Conservation (phyloP, 441 rosid species). For the Melastoma candidum region DNA sequence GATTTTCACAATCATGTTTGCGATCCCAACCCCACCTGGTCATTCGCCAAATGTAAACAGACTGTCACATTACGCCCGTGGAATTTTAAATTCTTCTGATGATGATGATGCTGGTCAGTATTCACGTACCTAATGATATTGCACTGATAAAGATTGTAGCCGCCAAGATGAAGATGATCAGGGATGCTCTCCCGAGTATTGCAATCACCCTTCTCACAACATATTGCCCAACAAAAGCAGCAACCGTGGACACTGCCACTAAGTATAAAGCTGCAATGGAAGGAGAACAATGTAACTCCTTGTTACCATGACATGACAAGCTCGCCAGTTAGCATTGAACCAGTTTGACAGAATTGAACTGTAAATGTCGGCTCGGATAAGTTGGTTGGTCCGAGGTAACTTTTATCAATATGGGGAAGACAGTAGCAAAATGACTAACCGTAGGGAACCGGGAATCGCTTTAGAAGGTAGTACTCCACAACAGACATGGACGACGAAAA, state of each 20-base stretch:
- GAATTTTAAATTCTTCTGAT: no score
- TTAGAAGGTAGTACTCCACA: constrained; percentile 43
- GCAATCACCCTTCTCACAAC: constrained; percentile 34
- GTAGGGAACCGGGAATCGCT: constrained; percentile 52
- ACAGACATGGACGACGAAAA: constrained; percentile 59
- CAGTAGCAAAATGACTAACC: constrained; percentile 16
- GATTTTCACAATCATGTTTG: constrained; percentile 28
- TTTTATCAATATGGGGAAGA: no score
- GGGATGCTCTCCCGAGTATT: constrained; percentile 46
- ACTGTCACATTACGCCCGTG: no score
- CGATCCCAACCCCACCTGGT: constrained; percentile 45
- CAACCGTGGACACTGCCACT: constrained; percentile 31
- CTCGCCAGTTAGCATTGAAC: no score
- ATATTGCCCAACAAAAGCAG: constrained; percentile 46
- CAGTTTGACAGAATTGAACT: no score
- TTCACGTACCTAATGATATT: constrained; percentile 39
- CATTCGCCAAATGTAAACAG: no score
- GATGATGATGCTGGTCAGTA: neutral
- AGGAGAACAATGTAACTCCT: neutral
- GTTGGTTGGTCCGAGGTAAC: no score
- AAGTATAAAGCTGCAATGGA: constrained; percentile 38
- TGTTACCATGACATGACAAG: neutral
- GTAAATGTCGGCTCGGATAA: no score
- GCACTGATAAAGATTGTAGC: constrained; percentile 55
- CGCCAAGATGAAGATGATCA: constrained; percentile 49